phyloP scores from a whole-genome alignment of 805 yeast species.

The Starmerella kuoi region DNA sequence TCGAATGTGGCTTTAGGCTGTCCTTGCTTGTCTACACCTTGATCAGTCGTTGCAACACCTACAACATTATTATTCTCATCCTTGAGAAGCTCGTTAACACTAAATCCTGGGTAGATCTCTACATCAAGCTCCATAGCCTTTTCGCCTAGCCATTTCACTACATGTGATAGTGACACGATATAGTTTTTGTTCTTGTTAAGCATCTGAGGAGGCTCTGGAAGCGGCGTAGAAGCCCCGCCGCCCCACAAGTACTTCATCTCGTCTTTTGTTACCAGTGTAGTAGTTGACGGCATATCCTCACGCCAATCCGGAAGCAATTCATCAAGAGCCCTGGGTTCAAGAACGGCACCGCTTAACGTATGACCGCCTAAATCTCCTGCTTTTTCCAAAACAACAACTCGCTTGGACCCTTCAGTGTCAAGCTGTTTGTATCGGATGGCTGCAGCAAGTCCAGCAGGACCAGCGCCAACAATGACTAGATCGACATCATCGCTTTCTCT shows the following conservation, averaged over 20 bases:
- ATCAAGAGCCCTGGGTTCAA: conserved; percentile 77
- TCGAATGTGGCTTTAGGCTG: conserved; percentile 74
- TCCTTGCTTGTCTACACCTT: conserved; percentile 71
- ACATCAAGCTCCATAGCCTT: conserved; percentile 89
- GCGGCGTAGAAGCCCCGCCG: conserved; percentile 45
- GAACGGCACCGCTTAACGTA: conserved; percentile 82
- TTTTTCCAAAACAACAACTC: conserved; percentile 85
- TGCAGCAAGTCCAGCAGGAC: conserved; percentile 93
- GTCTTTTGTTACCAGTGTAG: conserved; percentile 64
- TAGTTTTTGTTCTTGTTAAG: conserved; percentile 67
- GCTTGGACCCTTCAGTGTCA: conserved; percentile 52
- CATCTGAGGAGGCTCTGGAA: conserved; percentile 94
- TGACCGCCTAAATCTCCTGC: conserved; percentile 90
- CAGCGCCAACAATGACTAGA: conserved; percentile 94
- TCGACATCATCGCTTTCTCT: conserved; percentile 83
- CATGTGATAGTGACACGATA: conserved; percentile 70
- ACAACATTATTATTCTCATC: conserved; percentile 46
- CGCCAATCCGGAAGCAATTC: conserved; percentile 66
- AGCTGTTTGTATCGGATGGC: conserved; percentile 82
- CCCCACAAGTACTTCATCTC: conserved; percentile 53
- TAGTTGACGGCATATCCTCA: conserved; percentile 40
- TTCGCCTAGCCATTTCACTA: conserved; percentile 71
- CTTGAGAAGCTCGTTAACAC: conserved; percentile 69
- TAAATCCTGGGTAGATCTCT: conserved; percentile 80
- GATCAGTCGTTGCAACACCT: conserved; percentile 91